Conservation (phyloP, 2,329 filamentous ascomycete genomes). For the Dactylellina drechsleri region DNA sequence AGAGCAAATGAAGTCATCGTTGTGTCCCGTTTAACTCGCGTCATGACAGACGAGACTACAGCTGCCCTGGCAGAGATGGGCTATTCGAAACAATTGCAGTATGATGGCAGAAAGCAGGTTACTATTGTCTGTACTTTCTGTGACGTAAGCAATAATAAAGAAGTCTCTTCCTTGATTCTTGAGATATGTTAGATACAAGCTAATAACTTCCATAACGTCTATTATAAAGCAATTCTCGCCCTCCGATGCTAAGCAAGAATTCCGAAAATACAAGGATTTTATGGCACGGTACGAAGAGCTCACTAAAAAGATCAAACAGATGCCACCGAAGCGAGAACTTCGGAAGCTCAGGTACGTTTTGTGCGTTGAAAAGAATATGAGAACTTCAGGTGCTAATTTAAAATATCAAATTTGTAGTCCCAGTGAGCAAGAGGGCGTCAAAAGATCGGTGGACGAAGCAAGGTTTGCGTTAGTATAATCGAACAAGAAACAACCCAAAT, state of each 20-base stretch:
- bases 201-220: neutral
- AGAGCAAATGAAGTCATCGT: conserved; percentile 43
- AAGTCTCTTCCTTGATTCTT: neutral
- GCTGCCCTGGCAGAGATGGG: conserved; percentile 33
- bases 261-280: conserved; percentile 25
- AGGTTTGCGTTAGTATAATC: neutral
- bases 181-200: neutral
- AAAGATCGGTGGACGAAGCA: neutral
- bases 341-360: conserved; percentile 14
- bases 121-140: conserved; percentile 42
- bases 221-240: conserved; percentile 20
- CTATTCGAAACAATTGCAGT: conserved; percentile 31
- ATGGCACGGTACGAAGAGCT: conserved; percentile 11
- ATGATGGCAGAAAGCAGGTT: conserved; percentile 28
- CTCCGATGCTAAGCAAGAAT: conserved; percentile 31
- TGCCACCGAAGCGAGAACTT: conserved; percentile 1
- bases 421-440: neutral
- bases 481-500: neutral
- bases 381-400: neutral
- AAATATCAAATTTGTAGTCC: neutral
- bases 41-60: conserved; percentile 27
- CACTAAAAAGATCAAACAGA: conserved; percentile 1
- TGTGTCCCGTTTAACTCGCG: conserved; percentile 26
- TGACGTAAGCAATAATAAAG: conserved; percentile 17
- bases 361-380: neutral